phyloP scores from a whole-genome alignment of 345 rosid species.

The Salix suchowensis region DNA sequence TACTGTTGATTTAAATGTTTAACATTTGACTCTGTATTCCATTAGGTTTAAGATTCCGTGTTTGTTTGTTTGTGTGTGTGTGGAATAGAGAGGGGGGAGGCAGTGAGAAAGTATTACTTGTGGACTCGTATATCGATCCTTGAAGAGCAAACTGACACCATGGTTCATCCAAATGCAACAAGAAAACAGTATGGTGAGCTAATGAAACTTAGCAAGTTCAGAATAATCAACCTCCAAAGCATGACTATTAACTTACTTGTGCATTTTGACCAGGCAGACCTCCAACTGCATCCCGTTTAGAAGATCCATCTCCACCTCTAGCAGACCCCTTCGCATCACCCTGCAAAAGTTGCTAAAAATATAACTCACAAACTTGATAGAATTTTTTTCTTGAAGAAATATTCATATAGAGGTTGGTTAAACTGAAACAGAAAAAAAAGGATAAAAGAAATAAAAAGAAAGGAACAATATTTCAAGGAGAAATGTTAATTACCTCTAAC shows the following conservation, averaged over 20 bases:
- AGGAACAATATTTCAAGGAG: neutral
- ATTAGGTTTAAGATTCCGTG: neutral
- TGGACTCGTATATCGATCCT: slow-evolving; percentile 38
- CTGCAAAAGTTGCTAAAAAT: slow-evolving; percentile 26
- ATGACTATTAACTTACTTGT: slow-evolving; percentile 34
- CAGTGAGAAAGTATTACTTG: slow-evolving; percentile 33
- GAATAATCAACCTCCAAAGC: slow-evolving; percentile 3
- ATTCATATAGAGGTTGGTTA: neutral
- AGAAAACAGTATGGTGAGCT: slow-evolving; percentile 7
- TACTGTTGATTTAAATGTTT: neutral
- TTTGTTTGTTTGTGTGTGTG: neutral
- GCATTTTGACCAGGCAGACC: slow-evolving; percentile 45
- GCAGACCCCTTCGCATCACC: slow-evolving; percentile 72
- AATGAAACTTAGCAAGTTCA: neutral
- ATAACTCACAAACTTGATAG: neutral
- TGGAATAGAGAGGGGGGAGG: neutral
- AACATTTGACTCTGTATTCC: neutral
- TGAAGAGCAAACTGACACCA: slow-evolving; percentile 37
- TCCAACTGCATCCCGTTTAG: slow-evolving; percentile 48
- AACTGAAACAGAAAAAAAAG: neutral
- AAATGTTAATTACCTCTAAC: slow-evolving; percentile 59
- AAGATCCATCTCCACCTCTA: slow-evolving; percentile 58
- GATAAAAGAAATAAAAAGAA: neutral
- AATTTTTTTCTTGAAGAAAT: neutral
- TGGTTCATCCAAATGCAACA: slow-evolving; percentile 12